Conservation (phyloP, 2,329 filamentous ascomycete genomes). For the Aspergillus cejpii region DNA sequence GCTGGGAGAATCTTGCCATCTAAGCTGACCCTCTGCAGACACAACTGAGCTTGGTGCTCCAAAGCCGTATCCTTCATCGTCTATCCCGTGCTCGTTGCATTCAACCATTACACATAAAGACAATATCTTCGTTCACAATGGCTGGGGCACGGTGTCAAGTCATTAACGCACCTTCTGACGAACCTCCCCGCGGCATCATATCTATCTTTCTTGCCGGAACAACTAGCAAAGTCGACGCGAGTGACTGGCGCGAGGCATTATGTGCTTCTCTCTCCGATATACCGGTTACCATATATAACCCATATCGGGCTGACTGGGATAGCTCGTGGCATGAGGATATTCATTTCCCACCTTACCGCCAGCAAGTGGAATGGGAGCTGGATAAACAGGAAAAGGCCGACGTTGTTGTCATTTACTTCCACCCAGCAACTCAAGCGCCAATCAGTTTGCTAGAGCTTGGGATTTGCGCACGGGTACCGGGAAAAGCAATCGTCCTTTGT, state of each 20-base stretch:
- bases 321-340: conserved; percentile 8
- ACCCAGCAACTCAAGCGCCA: conserved; percentile 7
- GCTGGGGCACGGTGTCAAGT: not conserved
- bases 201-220: conserved; percentile 6
- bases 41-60: too few species aligned
- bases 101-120: too few species aligned
- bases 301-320: conserved; percentile 6
- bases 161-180: conserved; percentile 4
- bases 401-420: conserved; percentile 4
- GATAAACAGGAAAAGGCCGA: not conserved
- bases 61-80: too few species aligned
- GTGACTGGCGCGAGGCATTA: conserved; percentile 5
- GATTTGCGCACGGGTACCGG: conserved; percentile 5
- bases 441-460: conserved; percentile 10
- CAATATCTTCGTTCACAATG: too few species aligned
- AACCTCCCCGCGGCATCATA: conserved; percentile 1
- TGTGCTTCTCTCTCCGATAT: conserved; percentile 2
- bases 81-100: too few species aligned
- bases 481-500: conserved; percentile 8
- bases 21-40: too few species aligned
- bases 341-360: conserved; percentile 2
- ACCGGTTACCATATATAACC: conserved; percentile 6
- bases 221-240: conserved; percentile 1
- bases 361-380: conserved; percentile 9
- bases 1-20: too few species aligned